Conservation (phyloP, 306 rosid genomes). For the Cucurbita ficifolia region DNA sequence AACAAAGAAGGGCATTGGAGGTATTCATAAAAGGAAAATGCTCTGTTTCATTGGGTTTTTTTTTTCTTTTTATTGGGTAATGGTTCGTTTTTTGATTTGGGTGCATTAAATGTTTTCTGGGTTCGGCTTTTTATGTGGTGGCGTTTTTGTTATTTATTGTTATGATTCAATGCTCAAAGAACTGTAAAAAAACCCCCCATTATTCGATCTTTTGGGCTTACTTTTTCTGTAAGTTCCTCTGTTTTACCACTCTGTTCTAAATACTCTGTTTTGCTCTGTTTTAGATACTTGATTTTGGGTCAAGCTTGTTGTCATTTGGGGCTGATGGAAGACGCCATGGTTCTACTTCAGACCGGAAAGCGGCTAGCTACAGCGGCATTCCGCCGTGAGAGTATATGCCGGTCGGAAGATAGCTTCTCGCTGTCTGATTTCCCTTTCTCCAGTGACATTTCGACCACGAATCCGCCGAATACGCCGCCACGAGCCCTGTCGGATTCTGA, state of each 20-base stretch:
- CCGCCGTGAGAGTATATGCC: constrained; percentile 76
- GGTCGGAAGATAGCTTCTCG: constrained; percentile 75
- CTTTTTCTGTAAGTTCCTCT: neutral
- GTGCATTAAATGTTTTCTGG: neutral
- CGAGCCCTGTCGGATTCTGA: constrained; percentile 38
- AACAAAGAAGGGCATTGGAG: constrained; percentile 95
- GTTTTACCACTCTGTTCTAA: neutral
- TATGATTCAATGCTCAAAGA: constrained; percentile 23
- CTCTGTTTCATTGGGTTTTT: constrained; percentile 35
- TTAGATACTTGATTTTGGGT: constrained; percentile 75
- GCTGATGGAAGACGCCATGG: constrained; percentile 93
- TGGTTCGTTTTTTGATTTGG: neutral
- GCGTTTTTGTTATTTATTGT: constrained; percentile 8
- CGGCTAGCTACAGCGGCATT: constrained; percentile 84
- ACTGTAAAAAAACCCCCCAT: constrained; percentile 13
- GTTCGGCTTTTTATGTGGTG: constrained; percentile 18
- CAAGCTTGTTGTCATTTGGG: constrained; percentile 90
- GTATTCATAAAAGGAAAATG: constrained; percentile 18
- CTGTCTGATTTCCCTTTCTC: constrained; percentile 24
- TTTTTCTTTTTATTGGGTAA: neutral
- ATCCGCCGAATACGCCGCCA: constrained; percentile 35
- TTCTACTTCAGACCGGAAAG: constrained; percentile 83
- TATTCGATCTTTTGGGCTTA: constrained; percentile 2
- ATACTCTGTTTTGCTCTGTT: neutral
- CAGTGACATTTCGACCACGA: constrained; percentile 16